Evolutionary conservation across 306 rosid genomes (phyloP), one percentile per base, ranked within the genome.

Genomic region (Pterocarpus macrocarpus): DNA sequence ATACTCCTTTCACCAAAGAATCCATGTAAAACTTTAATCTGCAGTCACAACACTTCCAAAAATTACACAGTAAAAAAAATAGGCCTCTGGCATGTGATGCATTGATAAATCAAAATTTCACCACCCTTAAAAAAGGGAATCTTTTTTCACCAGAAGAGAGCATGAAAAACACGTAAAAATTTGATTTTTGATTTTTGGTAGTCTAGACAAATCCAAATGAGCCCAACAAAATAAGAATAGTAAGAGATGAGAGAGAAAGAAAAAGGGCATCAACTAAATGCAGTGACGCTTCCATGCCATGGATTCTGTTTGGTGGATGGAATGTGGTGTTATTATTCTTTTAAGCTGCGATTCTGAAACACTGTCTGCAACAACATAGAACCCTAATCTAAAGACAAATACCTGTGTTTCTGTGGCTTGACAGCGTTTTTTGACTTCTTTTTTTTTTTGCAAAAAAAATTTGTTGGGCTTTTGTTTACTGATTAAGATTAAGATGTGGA

Each of bases 311-410:
- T 85, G 75, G 76, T 69, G 86, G 78, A 53, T 64, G 65, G 58
- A 39, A 71, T 7, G 74, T 83, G 74, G 83, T 76, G 50, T 68
- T 75, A 80, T 80, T 82, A 72, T 79, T 66, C 71, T 83, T 55
- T 69, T 64, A 79, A 82, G 86, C 33, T 73, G 80, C 80, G 87
- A 35, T 53, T 52, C 77, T 55, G 77, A 69, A 81, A 65, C 33
- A 70, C 63, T 35, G 78, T 62, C 9, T 81, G 84, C 33, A 57
- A 56, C 34, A 49, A 61, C 66, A 69, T 78, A 80, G 80, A 89
- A 88, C 90, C 91, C 97, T 83, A 90, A 82, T 71, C 86, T 77
- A 30, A 17, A 35, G 90, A 87, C 89, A 82, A 85, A 36, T 41
- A 64, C 9, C 6, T 43, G 47, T 43, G 47, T 7, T 5, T 35